A percentile compares a stretch with the other conserved stretches of the same genome.
Evolutionary conservation across 179 eudicot genomes (phyloP).

Genomic region (Sideroxylon spinosum): DNA sequence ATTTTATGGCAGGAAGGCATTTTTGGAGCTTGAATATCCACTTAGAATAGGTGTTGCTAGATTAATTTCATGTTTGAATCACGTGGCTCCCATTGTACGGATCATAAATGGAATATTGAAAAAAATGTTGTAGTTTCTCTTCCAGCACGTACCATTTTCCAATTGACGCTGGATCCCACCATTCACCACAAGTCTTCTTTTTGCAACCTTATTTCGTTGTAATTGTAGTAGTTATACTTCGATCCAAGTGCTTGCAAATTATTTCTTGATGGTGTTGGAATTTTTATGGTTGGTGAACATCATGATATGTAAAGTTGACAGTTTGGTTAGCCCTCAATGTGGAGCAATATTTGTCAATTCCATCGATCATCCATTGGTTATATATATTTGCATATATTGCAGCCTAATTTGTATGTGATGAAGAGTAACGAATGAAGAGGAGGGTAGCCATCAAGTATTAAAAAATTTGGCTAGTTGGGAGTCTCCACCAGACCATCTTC

Average conservation of each 20-base stretch:
- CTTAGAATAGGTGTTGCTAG: background rate
- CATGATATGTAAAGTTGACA: too few relatives aligned
- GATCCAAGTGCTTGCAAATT: background rate
- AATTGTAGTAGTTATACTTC: too few relatives aligned
- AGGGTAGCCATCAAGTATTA: too few relatives aligned
- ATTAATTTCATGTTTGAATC: background rate
- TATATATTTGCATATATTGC: too few relatives aligned
- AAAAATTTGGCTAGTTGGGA: too few relatives aligned
- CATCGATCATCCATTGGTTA: too few relatives aligned
- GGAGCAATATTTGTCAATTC: too few relatives aligned
- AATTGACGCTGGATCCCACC: background rate
- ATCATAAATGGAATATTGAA: background rate
- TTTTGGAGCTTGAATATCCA: background rate
- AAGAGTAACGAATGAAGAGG: too few relatives aligned
- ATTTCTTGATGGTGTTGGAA: background rate
- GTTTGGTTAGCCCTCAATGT: too few relatives aligned
- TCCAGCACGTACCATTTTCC: background rate
- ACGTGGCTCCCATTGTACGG: slow-evolving; percentile 4
- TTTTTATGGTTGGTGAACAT: too few relatives aligned
- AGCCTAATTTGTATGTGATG: too few relatives aligned
- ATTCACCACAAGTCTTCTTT: background rate
- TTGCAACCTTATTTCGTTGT: background rate
- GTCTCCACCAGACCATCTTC: too few relatives aligned
- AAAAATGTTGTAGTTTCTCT: background rate
- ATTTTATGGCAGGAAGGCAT: background rate